These are phyloP conservation scores for Leucocoprinus leucothites DNA, from an alignment of 768 basidiomycete species.

Conservation along the genomic window DNA sequence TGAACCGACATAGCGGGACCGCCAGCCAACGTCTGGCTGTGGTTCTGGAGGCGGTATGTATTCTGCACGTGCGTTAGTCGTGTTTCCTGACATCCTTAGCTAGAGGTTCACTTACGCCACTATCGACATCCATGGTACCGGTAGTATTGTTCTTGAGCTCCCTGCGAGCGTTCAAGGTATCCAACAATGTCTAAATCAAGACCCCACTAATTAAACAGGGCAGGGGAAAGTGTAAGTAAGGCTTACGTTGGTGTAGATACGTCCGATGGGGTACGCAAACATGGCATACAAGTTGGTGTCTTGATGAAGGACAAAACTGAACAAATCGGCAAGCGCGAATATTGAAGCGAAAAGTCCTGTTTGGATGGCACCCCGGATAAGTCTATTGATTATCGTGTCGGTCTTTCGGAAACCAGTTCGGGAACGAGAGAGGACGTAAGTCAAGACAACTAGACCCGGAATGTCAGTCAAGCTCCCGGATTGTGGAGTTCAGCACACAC, in stretches of 20 bases:
- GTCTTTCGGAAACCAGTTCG: conserved; percentile 45
- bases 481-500: conserved; percentile 23
- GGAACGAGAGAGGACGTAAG: conserved; percentile 30
- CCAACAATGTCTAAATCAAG: conserved; percentile 34
- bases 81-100: background rate
- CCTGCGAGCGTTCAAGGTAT: conserved; percentile 34
- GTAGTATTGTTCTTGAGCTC: conserved; percentile 23
- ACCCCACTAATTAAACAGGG: background rate
- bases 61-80: conserved; percentile 14
- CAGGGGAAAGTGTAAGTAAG: background rate
- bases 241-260: conserved; percentile 42
- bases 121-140: conserved; percentile 25
- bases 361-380: conserved; percentile 47
- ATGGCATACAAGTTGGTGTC: conserved; percentile 24
- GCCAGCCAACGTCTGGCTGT: conserved; percentile 18
- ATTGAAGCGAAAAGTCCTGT: conserved; percentile 44
- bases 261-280: conserved; percentile 24
- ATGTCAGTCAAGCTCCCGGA: background rate
- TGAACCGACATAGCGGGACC: conserved; percentile 9
- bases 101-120: conserved; percentile 13
- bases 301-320: conserved; percentile 28
- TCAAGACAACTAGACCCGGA: conserved; percentile 14
- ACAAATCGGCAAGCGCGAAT: conserved; percentile 42
- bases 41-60: conserved; percentile 22
- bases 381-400: conserved; percentile 41